Evolutionary conservation across 768 basidiomycete genomes (phyloP).

Genomic region (Agaricus blazei): DNA sequence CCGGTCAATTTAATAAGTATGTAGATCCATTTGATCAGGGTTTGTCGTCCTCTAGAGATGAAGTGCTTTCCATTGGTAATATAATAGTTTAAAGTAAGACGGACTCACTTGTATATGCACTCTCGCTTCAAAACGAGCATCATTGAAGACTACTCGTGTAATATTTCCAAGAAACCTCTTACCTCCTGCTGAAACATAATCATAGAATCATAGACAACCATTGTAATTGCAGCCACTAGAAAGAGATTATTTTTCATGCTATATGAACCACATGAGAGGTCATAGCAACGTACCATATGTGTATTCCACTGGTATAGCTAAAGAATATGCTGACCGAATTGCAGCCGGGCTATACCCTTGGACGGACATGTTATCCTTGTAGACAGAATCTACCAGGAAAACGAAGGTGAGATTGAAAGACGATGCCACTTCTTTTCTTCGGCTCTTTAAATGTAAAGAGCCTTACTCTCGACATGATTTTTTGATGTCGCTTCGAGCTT

Average conservation of each 20-base stretch:
- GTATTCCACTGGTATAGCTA: neutral
- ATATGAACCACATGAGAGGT: neutral
- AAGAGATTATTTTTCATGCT: neutral
- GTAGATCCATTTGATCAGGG: conserved; percentile 1
- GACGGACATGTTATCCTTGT: neutral
- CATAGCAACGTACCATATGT: neutral
- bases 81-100: neutral
- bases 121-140: neutral
- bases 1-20: neutral
- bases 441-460: no score
- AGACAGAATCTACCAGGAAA: no score
- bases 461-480: no score
- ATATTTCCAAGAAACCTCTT: neutral
- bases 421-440: no score
- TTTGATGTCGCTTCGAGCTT: no score
- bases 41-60: neutral
- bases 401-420: no score
- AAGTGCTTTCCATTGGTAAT: neutral
- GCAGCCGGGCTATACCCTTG: neutral
- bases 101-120: neutral
- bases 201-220: conserved; percentile 1
- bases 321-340: neutral
- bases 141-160: neutral
- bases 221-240: neutral
- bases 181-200: conserved; percentile 1